phyloP scores from a whole-genome alignment of 2,329 filamentous ascomycete species.

The Claviceps citrina region DNA sequence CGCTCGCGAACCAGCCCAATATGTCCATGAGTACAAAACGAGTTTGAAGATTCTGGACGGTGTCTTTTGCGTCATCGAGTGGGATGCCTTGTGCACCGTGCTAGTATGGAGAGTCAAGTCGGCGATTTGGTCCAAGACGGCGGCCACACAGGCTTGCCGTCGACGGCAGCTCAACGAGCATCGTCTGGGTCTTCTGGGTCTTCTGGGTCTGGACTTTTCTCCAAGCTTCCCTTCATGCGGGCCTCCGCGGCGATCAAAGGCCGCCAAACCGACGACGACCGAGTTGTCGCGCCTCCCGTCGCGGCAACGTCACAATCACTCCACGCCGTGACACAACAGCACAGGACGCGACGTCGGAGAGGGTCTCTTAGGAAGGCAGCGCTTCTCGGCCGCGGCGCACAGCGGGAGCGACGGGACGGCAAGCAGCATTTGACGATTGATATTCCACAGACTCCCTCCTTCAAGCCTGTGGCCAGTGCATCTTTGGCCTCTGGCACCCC shows the following conservation, averaged over 20 bases:
- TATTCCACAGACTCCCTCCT: slow-evolving; percentile 17
- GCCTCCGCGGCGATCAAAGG: slow-evolving; percentile 17
- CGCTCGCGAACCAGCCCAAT: too few relatives aligned
- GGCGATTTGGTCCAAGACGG: slow-evolving; percentile 1
- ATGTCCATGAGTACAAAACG: too few relatives aligned
- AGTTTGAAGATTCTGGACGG: not conserved
- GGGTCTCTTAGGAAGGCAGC: slow-evolving; percentile 81
- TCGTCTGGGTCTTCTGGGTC: slow-evolving; percentile 20
- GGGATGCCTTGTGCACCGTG: not conserved
- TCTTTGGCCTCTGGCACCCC: slow-evolving; percentile 10
- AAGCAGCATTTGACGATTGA: slow-evolving; percentile 30
- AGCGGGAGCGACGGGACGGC: slow-evolving; percentile 41
- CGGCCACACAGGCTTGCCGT: slow-evolving; percentile 8
- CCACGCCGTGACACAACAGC: slow-evolving; percentile 21
- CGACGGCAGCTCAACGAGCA: slow-evolving; percentile 24
- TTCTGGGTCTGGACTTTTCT: slow-evolving; percentile 49
- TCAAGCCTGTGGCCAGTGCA: slow-evolving; percentile 9
- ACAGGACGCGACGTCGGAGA: slow-evolving; percentile 51
- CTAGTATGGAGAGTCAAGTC: slow-evolving; percentile 5
- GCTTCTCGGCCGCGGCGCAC: slow-evolving; percentile 58
- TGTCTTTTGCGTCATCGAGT: not conserved
- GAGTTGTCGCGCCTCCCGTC: slow-evolving; percentile 8
- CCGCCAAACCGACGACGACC: slow-evolving; percentile 20
- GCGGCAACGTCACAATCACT: slow-evolving; percentile 16
- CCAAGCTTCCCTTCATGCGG: slow-evolving; percentile 55